phyloP scores from a whole-genome alignment of 495 filamentous ascomycete genomes.

The Penicillium steckii region DNA sequence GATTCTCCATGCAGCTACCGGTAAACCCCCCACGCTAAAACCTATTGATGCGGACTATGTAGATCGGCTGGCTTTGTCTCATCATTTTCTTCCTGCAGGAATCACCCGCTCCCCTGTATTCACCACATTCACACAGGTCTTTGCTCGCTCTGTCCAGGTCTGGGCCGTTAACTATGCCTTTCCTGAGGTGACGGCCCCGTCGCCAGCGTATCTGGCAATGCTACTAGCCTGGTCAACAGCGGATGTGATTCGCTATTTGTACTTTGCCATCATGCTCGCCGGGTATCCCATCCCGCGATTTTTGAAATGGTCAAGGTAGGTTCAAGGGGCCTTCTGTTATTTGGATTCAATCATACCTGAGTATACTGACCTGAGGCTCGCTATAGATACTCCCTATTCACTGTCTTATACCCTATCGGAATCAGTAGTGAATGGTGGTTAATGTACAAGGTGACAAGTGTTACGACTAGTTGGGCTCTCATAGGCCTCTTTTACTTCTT shows the following conservation, averaged over 20 bases:
- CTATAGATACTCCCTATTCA: constrained; percentile 51
- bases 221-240: constrained; percentile 52
- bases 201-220: constrained; percentile 44
- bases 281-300: constrained; percentile 26
- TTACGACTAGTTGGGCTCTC: constrained; percentile 20
- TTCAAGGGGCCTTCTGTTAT: not conserved
- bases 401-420: constrained; percentile 53
- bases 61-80: constrained; percentile 7
- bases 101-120: constrained; percentile 51
- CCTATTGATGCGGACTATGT: not conserved
- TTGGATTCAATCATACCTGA: not conserved
- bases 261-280: constrained; percentile 44
- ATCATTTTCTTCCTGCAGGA: constrained; percentile 28
- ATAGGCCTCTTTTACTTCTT: constrained; percentile 39
- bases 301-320: constrained; percentile 44
- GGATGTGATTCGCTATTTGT: constrained; percentile 51
- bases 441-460: constrained; percentile 37
- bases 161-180: constrained; percentile 49
- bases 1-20: constrained; percentile 51
- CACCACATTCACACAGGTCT: constrained; percentile 54
- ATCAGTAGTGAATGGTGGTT: constrained; percentile 51
- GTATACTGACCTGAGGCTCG: not conserved
- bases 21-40: constrained; percentile 5
- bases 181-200: constrained; percentile 29
- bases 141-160: constrained; percentile 52